Conservation (phyloP, 192 early-diverging fungal genomes). For the Rhizoclosmatium globosum region DNA sequence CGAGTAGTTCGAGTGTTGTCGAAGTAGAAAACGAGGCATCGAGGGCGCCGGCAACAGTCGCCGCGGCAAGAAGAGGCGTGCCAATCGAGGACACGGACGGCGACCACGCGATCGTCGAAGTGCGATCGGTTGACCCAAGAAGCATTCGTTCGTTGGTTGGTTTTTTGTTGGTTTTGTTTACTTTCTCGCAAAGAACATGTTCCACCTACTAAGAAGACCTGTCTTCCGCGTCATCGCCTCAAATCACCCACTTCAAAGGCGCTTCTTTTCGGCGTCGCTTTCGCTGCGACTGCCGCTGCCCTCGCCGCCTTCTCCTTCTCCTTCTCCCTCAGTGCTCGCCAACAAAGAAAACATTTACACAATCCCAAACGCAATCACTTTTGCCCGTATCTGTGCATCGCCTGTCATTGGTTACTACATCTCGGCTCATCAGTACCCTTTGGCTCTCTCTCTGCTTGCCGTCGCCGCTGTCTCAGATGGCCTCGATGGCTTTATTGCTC, state of each 20-base stretch:
- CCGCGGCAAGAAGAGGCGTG: constrained; percentile 78
- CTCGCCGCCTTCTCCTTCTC: neutral
- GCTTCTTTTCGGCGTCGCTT: neutral
- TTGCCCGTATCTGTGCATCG: constrained; percentile 77
- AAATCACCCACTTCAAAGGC: neutral
- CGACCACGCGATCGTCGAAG: constrained; percentile 90
- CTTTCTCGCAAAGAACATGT: neutral
- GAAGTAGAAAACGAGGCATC: constrained; percentile 94
- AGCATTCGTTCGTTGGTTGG: neutral
- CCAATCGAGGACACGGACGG: constrained; percentile 59
- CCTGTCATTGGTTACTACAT: constrained; percentile 94
- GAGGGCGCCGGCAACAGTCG: constrained; percentile 95
- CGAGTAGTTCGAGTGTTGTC: constrained; percentile 89
- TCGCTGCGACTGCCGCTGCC: neutral
- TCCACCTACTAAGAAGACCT: neutral
- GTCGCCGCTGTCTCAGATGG: constrained; percentile 87
- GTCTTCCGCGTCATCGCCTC: neutral
- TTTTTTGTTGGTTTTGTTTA: constrained; percentile 5
- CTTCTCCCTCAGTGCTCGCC: neutral
- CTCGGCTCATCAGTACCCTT: constrained; percentile 70
- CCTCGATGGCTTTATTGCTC: constrained; percentile 89
- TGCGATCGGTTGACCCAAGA: constrained; percentile 66
- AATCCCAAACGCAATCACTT: constrained; percentile 88
- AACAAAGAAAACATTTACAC: constrained; percentile 84
- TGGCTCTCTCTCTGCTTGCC: constrained; percentile 80